Evolutionary conservation across 169 alveolate species (phyloP).

Genomic region (Amoebophrya sp.): DNA sequence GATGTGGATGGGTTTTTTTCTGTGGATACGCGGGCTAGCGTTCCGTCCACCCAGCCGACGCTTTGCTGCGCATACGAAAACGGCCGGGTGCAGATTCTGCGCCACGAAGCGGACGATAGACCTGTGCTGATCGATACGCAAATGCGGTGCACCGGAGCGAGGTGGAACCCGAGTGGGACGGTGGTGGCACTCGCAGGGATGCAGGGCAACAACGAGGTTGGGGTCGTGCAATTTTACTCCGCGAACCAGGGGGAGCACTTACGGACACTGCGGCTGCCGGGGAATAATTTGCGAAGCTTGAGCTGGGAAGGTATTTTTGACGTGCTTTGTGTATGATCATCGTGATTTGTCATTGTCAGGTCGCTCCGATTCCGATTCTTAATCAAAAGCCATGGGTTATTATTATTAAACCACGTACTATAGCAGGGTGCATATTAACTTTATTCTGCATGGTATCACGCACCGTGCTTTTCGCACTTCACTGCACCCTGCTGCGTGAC

Average conservation of each 20-base stretch:
- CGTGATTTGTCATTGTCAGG: no score
- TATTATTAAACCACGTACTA: no score
- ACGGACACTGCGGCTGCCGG: slow-evolving; percentile 66
- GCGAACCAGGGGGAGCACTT: slow-evolving; percentile 63
- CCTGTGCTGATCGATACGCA: slow-evolving; percentile 67
- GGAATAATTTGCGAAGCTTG: slow-evolving; percentile 54
- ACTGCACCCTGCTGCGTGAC: no score
- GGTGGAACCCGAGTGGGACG: slow-evolving; percentile 73
- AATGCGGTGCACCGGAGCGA: slow-evolving; percentile 55
- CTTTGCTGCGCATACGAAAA: slow-evolving; percentile 67
- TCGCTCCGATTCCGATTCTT: no score
- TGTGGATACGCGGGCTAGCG: no score
- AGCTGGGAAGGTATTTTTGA: slow-evolving; percentile 79
- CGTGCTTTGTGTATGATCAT: slow-evolving; percentile 70
- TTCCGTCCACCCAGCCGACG: slow-evolving; percentile 43
- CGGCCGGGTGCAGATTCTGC: slow-evolving; percentile 77
- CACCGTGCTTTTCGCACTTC: no score
- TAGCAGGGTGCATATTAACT: no score
- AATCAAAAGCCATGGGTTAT: no score
- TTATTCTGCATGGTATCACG: no score
- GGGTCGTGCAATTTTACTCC: slow-evolving; percentile 68
- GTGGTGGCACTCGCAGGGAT: slow-evolving; percentile 71
- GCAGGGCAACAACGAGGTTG: slow-evolving; percentile 49
- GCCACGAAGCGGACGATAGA: slow-evolving; percentile 65
- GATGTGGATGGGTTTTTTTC: no score